A percentile compares a stretch with the other conserved stretches of the same genome.
Conservation (phyloP, 441 rosid genomes). For the Mallotus repandus region DNA sequence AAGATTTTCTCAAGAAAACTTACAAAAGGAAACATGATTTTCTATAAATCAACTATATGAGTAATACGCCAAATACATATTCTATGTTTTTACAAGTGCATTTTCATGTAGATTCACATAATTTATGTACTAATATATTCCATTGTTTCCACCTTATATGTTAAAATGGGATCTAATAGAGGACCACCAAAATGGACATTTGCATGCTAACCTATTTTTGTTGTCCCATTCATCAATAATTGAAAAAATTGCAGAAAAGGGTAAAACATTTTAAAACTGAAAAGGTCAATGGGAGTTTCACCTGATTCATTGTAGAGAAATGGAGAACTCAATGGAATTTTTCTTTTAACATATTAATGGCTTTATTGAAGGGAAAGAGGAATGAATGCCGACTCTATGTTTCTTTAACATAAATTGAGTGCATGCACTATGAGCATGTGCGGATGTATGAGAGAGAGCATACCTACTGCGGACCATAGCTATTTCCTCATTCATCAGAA, state of each 20-base stretch:
- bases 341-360: not conserved
- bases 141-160: slow-evolving; percentile 11
- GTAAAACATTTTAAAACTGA: slow-evolving; percentile 1
- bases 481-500: slow-evolving; percentile 40
- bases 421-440: not conserved
- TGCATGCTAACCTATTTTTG: slow-evolving; percentile 7
- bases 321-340: slow-evolving; percentile 13
- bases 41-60: slow-evolving; percentile 16
- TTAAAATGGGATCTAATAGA: slow-evolving; percentile 8
- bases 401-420: not conserved
- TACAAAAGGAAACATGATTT: slow-evolving; percentile 18
- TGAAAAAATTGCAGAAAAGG: slow-evolving; percentile 13
- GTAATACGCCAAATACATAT: slow-evolving; percentile 1
- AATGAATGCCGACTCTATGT: not conserved
- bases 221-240: slow-evolving; percentile 11
- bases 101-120: slow-evolving; percentile 27
- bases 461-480: slow-evolving; percentile 29
- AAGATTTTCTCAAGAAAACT: slow-evolving; percentile 28
- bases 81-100: slow-evolving; percentile 17
- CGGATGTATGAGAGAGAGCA: slow-evolving; percentile 4
- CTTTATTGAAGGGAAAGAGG: slow-evolving; percentile 1
- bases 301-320: slow-evolving; percentile 26
- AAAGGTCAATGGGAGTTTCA: slow-evolving; percentile 16
- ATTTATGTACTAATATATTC: slow-evolving; percentile 18
- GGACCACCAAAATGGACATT: slow-evolving; percentile 25